Evolutionary conservation across 305 asterid genomes (phyloP).

Genomic region (Andrographis paniculata): DNA sequence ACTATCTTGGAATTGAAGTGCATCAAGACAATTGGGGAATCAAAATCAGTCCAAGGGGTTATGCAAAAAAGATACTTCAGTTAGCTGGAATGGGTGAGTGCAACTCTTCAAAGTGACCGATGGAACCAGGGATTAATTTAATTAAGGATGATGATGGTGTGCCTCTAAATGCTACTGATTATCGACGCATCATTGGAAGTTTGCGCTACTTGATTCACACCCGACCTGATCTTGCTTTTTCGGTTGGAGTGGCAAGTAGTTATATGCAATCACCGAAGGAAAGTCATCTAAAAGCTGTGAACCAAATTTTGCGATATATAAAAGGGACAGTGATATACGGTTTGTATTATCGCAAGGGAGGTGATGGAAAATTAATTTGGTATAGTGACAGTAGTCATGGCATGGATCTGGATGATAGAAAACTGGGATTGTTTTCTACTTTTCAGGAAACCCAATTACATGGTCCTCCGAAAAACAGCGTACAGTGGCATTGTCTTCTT

Average conservation of each 20-base stretch:
- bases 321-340: neutral
- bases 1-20: constrained; percentile 3
- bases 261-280: neutral
- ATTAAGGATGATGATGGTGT: neutral
- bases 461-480: neutral
- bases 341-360: neutral
- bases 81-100: neutral
- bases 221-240: constrained; percentile 1
- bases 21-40: neutral
- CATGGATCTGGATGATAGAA: neutral
- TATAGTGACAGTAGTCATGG: neutral
- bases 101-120: neutral
- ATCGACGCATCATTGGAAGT: neutral
- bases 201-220: neutral
- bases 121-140: neutral
- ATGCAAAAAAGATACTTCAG: neutral
- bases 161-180: neutral
- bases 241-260: neutral
- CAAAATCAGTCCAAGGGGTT: neutral
- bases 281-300: constrained; percentile 1
- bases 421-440: neutral
- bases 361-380: neutral
- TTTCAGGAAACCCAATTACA: neutral
- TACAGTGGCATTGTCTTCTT: neutral
- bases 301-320: constrained; percentile 1